Evolutionary conservation across 331 rosid genomes (phyloP).

Genomic region (Arachis monticola): DNA sequence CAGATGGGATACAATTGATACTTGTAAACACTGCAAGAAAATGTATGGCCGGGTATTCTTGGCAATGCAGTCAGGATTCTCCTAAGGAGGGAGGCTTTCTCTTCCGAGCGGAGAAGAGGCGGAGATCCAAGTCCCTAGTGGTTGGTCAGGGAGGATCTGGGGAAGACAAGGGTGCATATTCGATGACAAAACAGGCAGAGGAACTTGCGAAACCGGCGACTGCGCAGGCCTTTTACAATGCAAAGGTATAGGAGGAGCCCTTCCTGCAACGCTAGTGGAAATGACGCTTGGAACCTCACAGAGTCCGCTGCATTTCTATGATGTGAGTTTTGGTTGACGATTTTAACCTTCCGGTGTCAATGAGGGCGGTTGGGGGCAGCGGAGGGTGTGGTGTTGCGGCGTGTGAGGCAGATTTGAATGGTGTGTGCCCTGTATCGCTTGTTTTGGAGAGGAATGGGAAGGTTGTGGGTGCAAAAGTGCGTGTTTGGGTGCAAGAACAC

Average conservation of each 20-base stretch:
- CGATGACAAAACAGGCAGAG: conserved; percentile 44
- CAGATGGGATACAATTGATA: conserved; percentile 61
- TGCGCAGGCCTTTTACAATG: conserved; percentile 62
- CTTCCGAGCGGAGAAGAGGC: conserved; percentile 53
- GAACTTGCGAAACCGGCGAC: conserved; percentile 60
- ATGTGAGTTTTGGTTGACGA: conserved; percentile 69
- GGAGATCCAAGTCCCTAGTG: conserved; percentile 43
- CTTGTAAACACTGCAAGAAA: conserved; percentile 72
- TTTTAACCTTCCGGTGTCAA: conserved; percentile 58
- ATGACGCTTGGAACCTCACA: conserved; percentile 59
- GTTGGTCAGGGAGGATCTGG: conserved; percentile 79
- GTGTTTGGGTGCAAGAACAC: conserved; percentile 58
- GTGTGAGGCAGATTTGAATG: conserved; percentile 60
- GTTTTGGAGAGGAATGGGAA: conserved; percentile 45
- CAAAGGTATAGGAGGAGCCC: conserved; percentile 54
- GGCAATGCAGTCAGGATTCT: conserved; percentile 52
- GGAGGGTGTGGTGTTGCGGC: conserved; percentile 54
- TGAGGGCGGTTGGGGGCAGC: conserved; percentile 46
- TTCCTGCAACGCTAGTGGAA: conserved; percentile 63
- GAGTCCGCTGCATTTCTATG: conserved; percentile 56
- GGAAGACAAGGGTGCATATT: conserved; percentile 71
- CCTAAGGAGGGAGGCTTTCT: conserved; percentile 66
- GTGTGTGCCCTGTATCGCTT: conserved; percentile 54
- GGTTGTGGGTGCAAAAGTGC: conserved; percentile 71
- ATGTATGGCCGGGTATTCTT: conserved; percentile 73